Base-by-base conservation (phyloP, 208 protist genomes). In the Acanthamoeba castellanii region DNA sequence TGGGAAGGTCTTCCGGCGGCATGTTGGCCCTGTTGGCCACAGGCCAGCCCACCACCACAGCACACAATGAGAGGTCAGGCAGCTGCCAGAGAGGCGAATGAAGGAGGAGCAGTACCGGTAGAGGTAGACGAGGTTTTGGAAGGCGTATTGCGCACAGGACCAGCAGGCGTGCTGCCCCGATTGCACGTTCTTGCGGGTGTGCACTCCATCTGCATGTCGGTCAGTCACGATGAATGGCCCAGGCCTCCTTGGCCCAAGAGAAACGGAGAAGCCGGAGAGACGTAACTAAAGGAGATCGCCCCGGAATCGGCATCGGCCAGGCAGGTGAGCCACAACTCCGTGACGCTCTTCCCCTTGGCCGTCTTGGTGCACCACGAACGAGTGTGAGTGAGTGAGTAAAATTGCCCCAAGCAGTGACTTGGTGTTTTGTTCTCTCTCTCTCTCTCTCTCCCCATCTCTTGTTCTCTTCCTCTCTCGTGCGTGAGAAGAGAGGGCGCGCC, bases 161-260 rank as follows among this genome's bases (percentile, higher is more conserved):
- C 3, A 64, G 57, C 87, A 92, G 32, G 37, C 45, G 55, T 92
- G 45, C 25, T 52, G 47, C 6, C 9, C 37, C 5, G 87, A 92
- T 25, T 66, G 52, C 14, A 92, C 55, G 61, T 20, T 92, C 30
- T 74, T 92, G 32, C 27, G 52, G 87, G 87, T 92, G 47, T 57
- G 61, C 11, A 92, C 45, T 3, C 27, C 87, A 52, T 30, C 87
- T 92, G 22, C 2, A 16, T 32, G 4, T 2, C 42, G 3, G 18
- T 30, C 13, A 45, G 11, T 18, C 6, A 27, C 3, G 68, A 42
- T 14, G 37, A n/a, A 16, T 16, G 8, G 18, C 9, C 2, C 42
- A 59, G 18, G 45, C 1, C 7, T 57, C 52, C 3, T 22, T 57
- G 3, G 11, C 27, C n/a, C 3, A 88, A 57, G 52, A 47, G 72